phyloP scores from a whole-genome alignment of 352 stramenopile species.

The Globisporangium canariense region DNA sequence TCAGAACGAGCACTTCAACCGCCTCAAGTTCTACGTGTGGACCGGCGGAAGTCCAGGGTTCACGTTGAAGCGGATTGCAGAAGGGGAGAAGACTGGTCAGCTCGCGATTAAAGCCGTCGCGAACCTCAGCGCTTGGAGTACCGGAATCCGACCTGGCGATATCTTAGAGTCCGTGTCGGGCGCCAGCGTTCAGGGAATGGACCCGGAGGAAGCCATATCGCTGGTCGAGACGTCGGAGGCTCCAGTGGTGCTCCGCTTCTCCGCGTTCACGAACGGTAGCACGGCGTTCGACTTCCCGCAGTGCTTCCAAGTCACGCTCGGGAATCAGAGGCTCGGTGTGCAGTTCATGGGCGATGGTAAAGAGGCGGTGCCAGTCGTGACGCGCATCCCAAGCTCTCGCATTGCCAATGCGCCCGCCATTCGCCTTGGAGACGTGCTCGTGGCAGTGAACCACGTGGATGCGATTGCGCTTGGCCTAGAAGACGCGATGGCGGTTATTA shows the following conservation, averaged over 20 bases:
- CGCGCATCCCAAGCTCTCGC: conserved; percentile 17
- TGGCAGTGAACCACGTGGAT: conserved; percentile 55
- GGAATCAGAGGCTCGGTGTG: conserved; percentile 37
- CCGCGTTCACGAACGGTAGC: conserved; percentile 15
- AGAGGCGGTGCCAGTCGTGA: conserved; percentile 50
- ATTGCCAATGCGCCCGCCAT: conserved; percentile 10
- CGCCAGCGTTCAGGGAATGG: conserved; percentile 29
- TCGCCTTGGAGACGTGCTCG: conserved; percentile 45
- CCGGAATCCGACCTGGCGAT: conserved; percentile 49
- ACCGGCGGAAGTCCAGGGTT: conserved; percentile 29
- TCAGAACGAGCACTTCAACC: conserved; percentile 25
- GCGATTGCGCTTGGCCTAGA: conserved; percentile 38
- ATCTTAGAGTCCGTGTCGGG: conserved; percentile 47
- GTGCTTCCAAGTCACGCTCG: conserved; percentile 38
- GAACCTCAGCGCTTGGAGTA: conserved; percentile 35
- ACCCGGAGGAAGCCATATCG: conserved; percentile 29
- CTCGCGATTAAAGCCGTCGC: conserved; percentile 32
- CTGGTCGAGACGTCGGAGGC: conserved; percentile 26
- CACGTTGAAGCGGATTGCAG: conserved; percentile 19
- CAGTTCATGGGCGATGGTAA: conserved; percentile 40
- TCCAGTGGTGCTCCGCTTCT: conserved; percentile 49
- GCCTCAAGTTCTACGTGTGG: conserved; percentile 53
- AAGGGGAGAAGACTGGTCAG: conserved; percentile 8
- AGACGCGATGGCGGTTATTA: conserved; percentile 33
- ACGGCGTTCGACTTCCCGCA: conserved; percentile 20